A percentile compares a stretch with the other conserved stretches of the same genome.
Evolutionary conservation across 2,329 filamentous ascomycete species (phyloP).

Genomic region (Monilinia aucupariae): DNA sequence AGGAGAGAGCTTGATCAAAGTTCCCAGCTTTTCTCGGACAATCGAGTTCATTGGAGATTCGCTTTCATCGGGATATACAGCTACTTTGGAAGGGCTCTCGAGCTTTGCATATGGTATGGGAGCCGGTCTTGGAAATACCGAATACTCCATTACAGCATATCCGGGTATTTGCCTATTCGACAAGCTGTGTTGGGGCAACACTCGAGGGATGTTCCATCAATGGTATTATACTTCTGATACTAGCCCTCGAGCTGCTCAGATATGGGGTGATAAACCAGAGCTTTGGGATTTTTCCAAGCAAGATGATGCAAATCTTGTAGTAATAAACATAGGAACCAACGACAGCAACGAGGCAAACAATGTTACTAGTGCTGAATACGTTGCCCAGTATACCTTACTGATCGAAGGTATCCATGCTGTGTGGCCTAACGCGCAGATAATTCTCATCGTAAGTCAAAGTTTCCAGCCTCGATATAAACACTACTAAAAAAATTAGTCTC

Average conservation of each 20-base stretch:
- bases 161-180: slow-evolving; percentile 54
- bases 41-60: slow-evolving; percentile 45
- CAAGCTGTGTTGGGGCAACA: slow-evolving; percentile 50
- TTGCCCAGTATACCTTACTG: slow-evolving; percentile 41
- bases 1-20: slow-evolving; percentile 42
- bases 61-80: slow-evolving; percentile 51
- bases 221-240: slow-evolving; percentile 55
- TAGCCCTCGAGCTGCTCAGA: slow-evolving; percentile 26
- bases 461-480: slow-evolving; percentile 29
- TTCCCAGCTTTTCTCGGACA: slow-evolving; percentile 36
- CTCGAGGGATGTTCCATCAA: slow-evolving; percentile 47
- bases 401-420: slow-evolving; percentile 44
- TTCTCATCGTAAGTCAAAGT: slow-evolving; percentile 43
- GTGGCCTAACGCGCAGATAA: slow-evolving; percentile 43
- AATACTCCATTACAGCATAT: slow-evolving; percentile 53
- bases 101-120: slow-evolving; percentile 52
- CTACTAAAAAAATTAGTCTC: slow-evolving; percentile 37
- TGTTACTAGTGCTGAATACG: slow-evolving; percentile 38
- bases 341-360: slow-evolving; percentile 42
- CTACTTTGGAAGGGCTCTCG: slow-evolving; percentile 53
- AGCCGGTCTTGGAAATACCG: slow-evolving; percentile 52
- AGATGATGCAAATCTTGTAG: slow-evolving; percentile 41
- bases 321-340: slow-evolving; percentile 46
- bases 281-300: slow-evolving; percentile 43
- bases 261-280: slow-evolving; percentile 39